These are phyloP conservation scores for Hordeum vulgare DNA, from an alignment of 176 grass and related monocot genomes.

Conservation along the genomic window DNA sequence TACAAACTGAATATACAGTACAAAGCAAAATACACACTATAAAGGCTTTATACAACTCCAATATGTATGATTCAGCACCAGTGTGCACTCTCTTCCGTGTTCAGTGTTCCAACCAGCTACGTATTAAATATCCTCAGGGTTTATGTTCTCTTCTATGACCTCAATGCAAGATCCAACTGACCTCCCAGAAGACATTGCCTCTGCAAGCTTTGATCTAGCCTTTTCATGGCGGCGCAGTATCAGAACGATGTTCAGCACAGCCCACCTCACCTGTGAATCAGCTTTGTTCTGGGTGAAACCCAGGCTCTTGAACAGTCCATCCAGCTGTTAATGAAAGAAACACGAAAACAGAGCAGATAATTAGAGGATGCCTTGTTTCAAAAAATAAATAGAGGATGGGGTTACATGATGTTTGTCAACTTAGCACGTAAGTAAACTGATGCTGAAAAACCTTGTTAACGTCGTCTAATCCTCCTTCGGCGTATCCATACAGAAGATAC, in stretches of 20 bases:
- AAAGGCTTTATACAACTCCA: background rate
- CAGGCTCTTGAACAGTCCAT: slow-evolving; percentile 37
- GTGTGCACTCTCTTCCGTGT: background rate
- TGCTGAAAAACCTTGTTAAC: slow-evolving; percentile 44
- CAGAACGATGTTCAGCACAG: slow-evolving; percentile 37
- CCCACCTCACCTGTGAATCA: slow-evolving; percentile 46
- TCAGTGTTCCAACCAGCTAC: background rate
- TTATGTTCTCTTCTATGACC: slow-evolving; percentile 42
- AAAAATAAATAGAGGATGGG: background rate
- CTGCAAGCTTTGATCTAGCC: slow-evolving; percentile 31
- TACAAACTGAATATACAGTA: background rate
- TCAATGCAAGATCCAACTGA: slow-evolving; percentile 36
- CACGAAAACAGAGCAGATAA: background rate
- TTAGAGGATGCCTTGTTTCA: background rate
- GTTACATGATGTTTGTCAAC: background rate
- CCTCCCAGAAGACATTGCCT: slow-evolving; percentile 33
- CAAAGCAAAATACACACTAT: background rate
- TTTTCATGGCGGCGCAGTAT: slow-evolving; percentile 37
- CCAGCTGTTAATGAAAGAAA: slow-evolving; percentile 15
- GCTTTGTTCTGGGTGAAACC: slow-evolving; percentile 43
- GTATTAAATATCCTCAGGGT: slow-evolving; percentile 29
- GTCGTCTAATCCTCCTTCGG: slow-evolving; percentile 70
- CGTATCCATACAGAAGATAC: slow-evolving; percentile 67
- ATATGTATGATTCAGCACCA: background rate
- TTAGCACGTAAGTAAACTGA: background rate